Conservation (phyloP, 371 early-diverging fungal species). For the Fennellomyces sp. region DNA sequence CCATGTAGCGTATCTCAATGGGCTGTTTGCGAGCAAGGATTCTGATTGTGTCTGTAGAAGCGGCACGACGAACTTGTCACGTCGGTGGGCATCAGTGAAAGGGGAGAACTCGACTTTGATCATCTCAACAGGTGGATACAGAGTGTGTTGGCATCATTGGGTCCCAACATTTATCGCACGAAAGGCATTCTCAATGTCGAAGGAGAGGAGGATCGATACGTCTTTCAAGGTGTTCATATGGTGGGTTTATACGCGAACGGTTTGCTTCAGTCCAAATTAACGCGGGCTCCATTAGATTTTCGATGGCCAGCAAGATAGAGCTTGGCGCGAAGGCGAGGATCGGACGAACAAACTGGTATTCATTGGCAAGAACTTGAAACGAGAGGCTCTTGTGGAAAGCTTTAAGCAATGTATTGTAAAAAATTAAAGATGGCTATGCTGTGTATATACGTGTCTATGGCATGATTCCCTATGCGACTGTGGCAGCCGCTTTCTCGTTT, state of each 20-base stretch:
- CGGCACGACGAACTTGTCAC: slow-evolving; percentile 13
- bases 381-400: slow-evolving; percentile 18
- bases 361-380: slow-evolving; percentile 35
- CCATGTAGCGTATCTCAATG: slow-evolving; percentile 14
- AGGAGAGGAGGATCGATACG: slow-evolving; percentile 35
- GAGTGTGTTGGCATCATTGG: slow-evolving; percentile 26
- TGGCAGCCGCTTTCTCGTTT: not conserved
- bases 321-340: slow-evolving; percentile 28
- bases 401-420: slow-evolving; percentile 25
- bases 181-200: slow-evolving; percentile 36
- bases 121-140: slow-evolving; percentile 32
- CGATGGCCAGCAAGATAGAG: slow-evolving; percentile 31
- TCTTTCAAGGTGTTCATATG: slow-evolving; percentile 48
- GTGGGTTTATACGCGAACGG: not conserved
- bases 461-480: not conserved
- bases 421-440: not conserved
- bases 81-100: slow-evolving; percentile 24
- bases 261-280: too few relatives aligned
- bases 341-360: slow-evolving; percentile 29
- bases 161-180: slow-evolving; percentile 34
- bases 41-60: too few relatives aligned
- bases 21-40: too few relatives aligned
- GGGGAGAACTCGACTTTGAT: slow-evolving; percentile 24
- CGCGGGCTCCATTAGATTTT: slow-evolving; percentile 22
- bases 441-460: not conserved